Evolutionary conservation across 768 basidiomycete genomes (phyloP), one percentile per base, ranked within the genome.

Genomic region (Mycena latifolia): DNA sequence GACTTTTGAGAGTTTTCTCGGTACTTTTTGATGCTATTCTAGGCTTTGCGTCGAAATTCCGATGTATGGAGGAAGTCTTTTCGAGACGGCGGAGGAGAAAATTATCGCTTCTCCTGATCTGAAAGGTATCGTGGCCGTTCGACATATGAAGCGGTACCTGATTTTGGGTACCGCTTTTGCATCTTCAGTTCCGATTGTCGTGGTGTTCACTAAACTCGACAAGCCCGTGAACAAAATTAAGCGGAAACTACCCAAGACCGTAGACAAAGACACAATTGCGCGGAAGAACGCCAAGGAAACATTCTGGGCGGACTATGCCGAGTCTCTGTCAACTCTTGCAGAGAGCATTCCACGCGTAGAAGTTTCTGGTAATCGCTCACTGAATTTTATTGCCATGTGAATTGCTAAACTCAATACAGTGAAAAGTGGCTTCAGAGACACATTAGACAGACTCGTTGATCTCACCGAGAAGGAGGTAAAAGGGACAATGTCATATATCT

Each of bases 161-260:
- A n/a, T n/a, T n/a, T n/a, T n/a, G n/a, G n/a, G n/a, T n/a, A n/a
- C n/a, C n/a, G n/a, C n/a, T n/a, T n/a, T n/a, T n/a, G 55, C 31
- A 17, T 11, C 45, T 31, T 5, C 41, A 58, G 56, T 58, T 14
- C 56, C 56, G 25, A 58, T 58, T 28, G 35, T 58, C 14, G 46
- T 27, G 0, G 56, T 58, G 12, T 58, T 58, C 33, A 58, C 56
- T 0, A 58, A 58, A 58, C 46, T 58, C n/a, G 56, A 58, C n/a
- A 58, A 48, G 4, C 35, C 56, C n/a, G 56, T 58, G 3, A 37
- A 33, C 56, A 58, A 25, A 48, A 58, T 58, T 31, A 58, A 58
- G 46, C 56, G 56, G 12, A 20, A 27, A 37, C 46, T 58, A 14
- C 56, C 56, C 31, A 58, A 58, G 37, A 33, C 24, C 14, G 22